These are phyloP conservation scores for Pseudogymnoascus sp. DNA, from an alignment of 2,329 filamentous ascomycete species.

Conservation along the genomic window DNA sequence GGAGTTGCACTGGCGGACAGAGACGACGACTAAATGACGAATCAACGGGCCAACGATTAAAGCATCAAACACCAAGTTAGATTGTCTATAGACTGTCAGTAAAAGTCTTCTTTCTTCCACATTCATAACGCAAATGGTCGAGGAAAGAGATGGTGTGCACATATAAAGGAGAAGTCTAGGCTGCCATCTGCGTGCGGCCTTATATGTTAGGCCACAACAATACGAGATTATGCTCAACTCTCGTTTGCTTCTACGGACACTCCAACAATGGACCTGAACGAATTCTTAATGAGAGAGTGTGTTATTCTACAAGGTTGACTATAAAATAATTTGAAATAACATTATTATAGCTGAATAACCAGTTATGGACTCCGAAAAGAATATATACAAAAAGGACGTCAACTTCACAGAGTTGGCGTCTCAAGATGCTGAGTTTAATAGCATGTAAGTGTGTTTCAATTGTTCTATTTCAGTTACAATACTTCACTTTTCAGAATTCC, in stretches of 20 bases:
- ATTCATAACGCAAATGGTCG: too few species aligned
- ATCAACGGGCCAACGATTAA: background rate
- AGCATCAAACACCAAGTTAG: background rate
- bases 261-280: background rate
- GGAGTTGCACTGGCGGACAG: too few species aligned
- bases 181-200: background rate
- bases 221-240: background rate
- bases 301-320: background rate
- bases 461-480: background rate
- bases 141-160: too few species aligned
- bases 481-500: background rate
- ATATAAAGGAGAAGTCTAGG: background rate
- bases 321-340: background rate
- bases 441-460: slow-evolving; percentile 38
- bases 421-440: slow-evolving; percentile 52
- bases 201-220: background rate
- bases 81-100: background rate
- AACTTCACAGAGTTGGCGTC: slow-evolving; percentile 57
- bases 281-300: background rate
- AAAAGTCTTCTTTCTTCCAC: background rate
- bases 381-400: slow-evolving; percentile 49
- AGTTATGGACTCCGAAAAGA: slow-evolving; percentile 18
- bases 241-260: background rate
- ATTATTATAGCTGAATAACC: too few species aligned
- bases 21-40: too few species aligned